phyloP scores from a whole-genome alignment of 108 stramenopile species.

The Stephanodiscus minutulus region DNA sequence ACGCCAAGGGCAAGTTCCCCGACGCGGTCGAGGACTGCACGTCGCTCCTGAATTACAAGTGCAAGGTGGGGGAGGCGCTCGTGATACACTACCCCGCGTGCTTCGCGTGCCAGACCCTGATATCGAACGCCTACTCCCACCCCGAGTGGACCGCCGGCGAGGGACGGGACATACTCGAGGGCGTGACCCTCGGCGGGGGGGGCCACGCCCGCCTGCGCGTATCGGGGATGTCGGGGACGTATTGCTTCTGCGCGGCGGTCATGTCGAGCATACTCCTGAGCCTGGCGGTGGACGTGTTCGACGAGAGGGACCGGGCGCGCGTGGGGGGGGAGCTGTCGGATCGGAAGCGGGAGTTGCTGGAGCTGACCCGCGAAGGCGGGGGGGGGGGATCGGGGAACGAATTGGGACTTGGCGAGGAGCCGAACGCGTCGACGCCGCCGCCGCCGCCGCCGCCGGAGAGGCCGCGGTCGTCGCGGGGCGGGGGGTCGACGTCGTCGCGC shows the following conservation, averaged over 20 bases:
- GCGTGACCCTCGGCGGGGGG: constrained; percentile 65
- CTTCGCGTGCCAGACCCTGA: constrained; percentile 59
- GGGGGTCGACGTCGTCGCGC: neutral
- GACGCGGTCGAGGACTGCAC: constrained; percentile 55
- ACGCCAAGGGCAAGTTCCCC: constrained; percentile 51
- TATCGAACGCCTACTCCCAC: constrained; percentile 56
- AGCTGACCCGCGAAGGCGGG: neutral
- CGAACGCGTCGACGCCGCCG: neutral
- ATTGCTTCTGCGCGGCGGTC: constrained; percentile 81
- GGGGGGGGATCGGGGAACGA: constrained; percentile 5
- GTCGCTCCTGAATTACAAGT: constrained; percentile 51
- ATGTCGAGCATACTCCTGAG: constrained; percentile 77
- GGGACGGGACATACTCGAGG: constrained; percentile 56
- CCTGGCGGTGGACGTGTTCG: constrained; percentile 67
- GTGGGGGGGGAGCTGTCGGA: constrained; percentile 32
- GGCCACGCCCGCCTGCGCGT: constrained; percentile 68
- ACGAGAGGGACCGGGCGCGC: constrained; percentile 34
- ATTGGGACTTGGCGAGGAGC: constrained; percentile 19
- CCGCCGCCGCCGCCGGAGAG: neutral
- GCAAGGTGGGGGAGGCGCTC: constrained; percentile 43
- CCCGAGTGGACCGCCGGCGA: constrained; percentile 61
- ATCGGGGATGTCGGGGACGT: constrained; percentile 75
- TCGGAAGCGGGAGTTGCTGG: constrained; percentile 6
- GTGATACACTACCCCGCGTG: constrained; percentile 52
- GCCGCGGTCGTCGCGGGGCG: neutral